Evolutionary conservation across 805 yeast genomes (phyloP), one percentile per base, ranked within the genome.

Genomic region (Wickerhamiella lipophila): DNA sequence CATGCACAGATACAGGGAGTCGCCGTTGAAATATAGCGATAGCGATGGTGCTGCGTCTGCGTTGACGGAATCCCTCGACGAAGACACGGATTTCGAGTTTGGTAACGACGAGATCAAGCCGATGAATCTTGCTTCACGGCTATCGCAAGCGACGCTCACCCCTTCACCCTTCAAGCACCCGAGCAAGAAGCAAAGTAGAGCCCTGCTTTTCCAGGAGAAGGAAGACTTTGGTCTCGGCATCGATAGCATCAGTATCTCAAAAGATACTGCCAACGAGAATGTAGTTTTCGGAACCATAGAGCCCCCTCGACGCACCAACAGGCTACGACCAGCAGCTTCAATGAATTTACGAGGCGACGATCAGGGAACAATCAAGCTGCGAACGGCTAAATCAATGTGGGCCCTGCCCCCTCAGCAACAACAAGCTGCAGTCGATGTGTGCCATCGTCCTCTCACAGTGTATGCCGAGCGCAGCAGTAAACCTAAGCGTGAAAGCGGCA

Each of bases 401-500:
- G 49, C 46, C n/a, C 30, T 49, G 7, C 45, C 39, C 49, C 22
- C 22, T 25, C 39, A 18, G 35, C 13, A 23, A 18, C 39, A 22
- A 26, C 13, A n/a, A n/a, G n/a, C n/a, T n/a, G n/a, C 26, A n/a
- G 42, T n/a, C 26, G 46, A 29, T 12, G 29, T 35, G 18, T 46
- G 47, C 13, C 53, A 46, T 25, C 52, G 61, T 5, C 60, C 59
- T 3, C 27, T 58, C 30, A 58, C 61, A 4, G 53, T 55, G 13
- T 58, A 58, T 39, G 50, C 52, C 3, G 61, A 58, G 40, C 58
- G 58, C 3, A 39, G n/a, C 3, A 34, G 18, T 30, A 41, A 48
- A 16, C 13, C 22, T 27, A 29, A 29, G 2, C 22, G 18, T 9
- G 15, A 44, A 13, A 29, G 36, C 11, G 6, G 25, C 6, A 30